Evolutionary conservation across 768 basidiomycete genomes (phyloP).

Genomic region (Leccinum pellstonianum): DNA sequence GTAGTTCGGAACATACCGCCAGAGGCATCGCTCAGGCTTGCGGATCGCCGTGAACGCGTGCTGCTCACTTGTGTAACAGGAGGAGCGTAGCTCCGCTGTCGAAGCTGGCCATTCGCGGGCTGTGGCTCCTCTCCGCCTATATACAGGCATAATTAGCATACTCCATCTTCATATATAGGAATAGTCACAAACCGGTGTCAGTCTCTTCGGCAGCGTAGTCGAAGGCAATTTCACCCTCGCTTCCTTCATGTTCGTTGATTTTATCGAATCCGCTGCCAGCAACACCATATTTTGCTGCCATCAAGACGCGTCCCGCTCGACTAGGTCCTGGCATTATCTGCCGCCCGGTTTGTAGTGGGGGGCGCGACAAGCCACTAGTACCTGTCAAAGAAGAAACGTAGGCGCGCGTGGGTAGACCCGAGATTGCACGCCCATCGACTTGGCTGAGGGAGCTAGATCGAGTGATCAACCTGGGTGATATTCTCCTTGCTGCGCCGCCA

Average conservation of each 20-base stretch:
- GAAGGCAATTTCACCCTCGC: conserved; percentile 39
- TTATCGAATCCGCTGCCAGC: conserved; percentile 42
- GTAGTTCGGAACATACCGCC: conserved; percentile 25
- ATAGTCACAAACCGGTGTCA: conserved; percentile 36
- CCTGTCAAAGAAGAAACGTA: conserved; percentile 29
- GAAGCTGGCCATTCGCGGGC: conserved; percentile 22
- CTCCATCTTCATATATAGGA: conserved; percentile 11
- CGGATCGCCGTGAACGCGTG: conserved; percentile 69
- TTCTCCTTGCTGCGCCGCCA: conserved; percentile 17
- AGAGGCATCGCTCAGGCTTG: conserved; percentile 68
- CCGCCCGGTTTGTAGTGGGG: conserved; percentile 40
- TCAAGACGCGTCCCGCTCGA: conserved; percentile 51
- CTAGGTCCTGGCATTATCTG: conserved; percentile 45
- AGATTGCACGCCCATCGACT: conserved; percentile 36
- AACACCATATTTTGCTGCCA: conserved; percentile 35
- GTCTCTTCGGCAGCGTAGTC: conserved; percentile 37
- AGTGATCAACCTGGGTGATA: conserved; percentile 29
- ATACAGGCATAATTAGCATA: conserved; percentile 25
- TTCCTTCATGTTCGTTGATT: conserved; percentile 45
- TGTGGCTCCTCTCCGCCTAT: conserved; percentile 34
- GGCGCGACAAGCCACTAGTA: conserved; percentile 38
- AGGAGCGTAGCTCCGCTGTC: conserved; percentile 29
- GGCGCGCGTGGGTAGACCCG: conserved; percentile 33
- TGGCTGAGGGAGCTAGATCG: conserved; percentile 35
- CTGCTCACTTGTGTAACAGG: conserved; percentile 38